phyloP scores from a whole-genome alignment of 306 rosid species.

The Vigna angularis region DNA sequence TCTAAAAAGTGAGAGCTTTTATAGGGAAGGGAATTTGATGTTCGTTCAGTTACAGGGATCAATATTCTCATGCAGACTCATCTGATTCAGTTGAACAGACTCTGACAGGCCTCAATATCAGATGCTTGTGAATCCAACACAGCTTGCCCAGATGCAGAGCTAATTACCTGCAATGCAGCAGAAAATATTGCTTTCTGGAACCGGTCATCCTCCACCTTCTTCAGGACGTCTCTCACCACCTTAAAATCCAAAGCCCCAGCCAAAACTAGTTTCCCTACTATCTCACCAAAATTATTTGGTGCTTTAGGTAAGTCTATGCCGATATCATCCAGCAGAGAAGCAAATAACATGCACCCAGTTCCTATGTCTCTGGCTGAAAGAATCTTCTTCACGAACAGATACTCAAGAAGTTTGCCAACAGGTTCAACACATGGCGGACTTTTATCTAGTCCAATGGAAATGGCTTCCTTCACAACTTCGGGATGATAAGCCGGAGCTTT shows the following conservation, averaged over 20 bases:
- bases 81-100: slow-evolving; percentile 51
- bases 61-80: slow-evolving; percentile 42
- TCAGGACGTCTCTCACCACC: slow-evolving; percentile 69
- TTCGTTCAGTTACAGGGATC: slow-evolving; percentile 52
- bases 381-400: slow-evolving; percentile 61
- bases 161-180: slow-evolving; percentile 51
- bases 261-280: slow-evolving; percentile 67
- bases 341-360: slow-evolving; percentile 81
- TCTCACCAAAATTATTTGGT: slow-evolving; percentile 84
- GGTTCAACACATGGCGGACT: slow-evolving; percentile 74
- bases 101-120: slow-evolving; percentile 83
- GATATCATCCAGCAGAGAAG: slow-evolving; percentile 68
- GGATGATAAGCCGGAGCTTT: slow-evolving; percentile 75
- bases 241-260: slow-evolving; percentile 75
- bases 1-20: slow-evolving; percentile 42
- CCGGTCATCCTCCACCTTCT: slow-evolving; percentile 67
- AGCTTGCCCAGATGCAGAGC: slow-evolving; percentile 66
- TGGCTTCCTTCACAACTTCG: slow-evolving; percentile 92
- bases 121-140: slow-evolving; percentile 78
- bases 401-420: slow-evolving; percentile 68
- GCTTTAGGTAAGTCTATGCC: slow-evolving; percentile 88
- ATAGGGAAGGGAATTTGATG: slow-evolving; percentile 45
- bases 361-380: slow-evolving; percentile 65
- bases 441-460: slow-evolving; percentile 76
- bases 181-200: slow-evolving; percentile 68